phyloP scores from a whole-genome alignment of 768 basidiomycete species.

The Trametes elegans region DNA sequence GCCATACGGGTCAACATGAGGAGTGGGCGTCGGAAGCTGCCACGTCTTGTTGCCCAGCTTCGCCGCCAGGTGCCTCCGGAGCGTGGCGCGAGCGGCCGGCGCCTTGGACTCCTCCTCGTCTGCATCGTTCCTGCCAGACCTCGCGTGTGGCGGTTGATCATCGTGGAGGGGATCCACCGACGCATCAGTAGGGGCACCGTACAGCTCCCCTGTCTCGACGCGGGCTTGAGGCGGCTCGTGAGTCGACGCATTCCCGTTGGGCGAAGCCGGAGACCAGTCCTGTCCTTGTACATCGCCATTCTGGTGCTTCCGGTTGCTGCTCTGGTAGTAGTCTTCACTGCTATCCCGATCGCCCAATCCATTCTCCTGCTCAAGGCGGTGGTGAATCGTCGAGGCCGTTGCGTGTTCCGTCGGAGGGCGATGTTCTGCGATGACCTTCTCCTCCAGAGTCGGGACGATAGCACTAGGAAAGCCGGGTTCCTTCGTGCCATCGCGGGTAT shows the following conservation, averaged over 20 bases:
- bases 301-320: neutral
- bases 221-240: conserved; percentile 32
- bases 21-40: conserved; percentile 65
- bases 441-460: conserved; percentile 68
- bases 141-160: conserved; percentile 47
- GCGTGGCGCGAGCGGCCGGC: conserved; percentile 45
- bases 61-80: conserved; percentile 52
- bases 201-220: conserved; percentile 43
- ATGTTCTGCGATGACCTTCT: conserved; percentile 54
- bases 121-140: conserved; percentile 41
- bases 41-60: conserved; percentile 55
- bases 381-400: conserved; percentile 27
- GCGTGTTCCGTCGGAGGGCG: conserved; percentile 28
- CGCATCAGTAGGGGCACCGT: conserved; percentile 56
- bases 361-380: conserved; percentile 29
- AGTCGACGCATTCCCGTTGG: conserved; percentile 1
- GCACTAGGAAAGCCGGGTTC: conserved; percentile 58
- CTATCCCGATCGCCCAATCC: neutral
- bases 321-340: neutral
- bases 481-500: conserved; percentile 48
- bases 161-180: conserved; percentile 40
- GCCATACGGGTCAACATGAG: conserved; percentile 67
- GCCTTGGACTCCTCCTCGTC: conserved; percentile 53
- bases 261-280: conserved; percentile 5
- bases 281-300: neutral